phyloP scores from a whole-genome alignment of 2,329 filamentous ascomycete species.

The Sporothrix brasiliensis region DNA sequence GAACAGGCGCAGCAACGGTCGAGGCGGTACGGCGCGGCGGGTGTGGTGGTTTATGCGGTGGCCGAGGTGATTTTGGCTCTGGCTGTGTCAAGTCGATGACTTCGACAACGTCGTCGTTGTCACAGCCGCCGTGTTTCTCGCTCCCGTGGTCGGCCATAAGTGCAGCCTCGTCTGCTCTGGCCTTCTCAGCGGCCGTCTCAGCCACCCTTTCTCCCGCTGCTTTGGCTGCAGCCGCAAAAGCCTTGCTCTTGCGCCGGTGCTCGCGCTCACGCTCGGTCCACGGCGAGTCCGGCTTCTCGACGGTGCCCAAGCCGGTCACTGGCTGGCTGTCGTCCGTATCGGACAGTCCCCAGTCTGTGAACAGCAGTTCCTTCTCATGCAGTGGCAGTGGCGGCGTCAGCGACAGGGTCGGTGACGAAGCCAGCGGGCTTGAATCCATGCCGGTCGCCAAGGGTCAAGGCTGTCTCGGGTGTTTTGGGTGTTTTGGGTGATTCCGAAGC shows the following conservation, averaged over 20 bases:
- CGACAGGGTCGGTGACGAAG: slow-evolving; percentile 13
- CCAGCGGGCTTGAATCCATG: not conserved
- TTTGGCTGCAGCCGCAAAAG: slow-evolving; percentile 37
- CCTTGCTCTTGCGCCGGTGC: slow-evolving; percentile 42
- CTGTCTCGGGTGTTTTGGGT: not conserved
- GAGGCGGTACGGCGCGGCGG: slow-evolving; percentile 40
- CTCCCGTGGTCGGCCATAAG: not conserved
- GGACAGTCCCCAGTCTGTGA: slow-evolving; percentile 27
- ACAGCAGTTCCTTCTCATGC: slow-evolving; percentile 29
- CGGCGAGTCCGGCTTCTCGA: not conserved
- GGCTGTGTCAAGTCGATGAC: slow-evolving; percentile 21
- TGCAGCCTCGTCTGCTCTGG: not conserved
- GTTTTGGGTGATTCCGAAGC: not conserved
- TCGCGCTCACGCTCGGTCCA: slow-evolving; percentile 39
- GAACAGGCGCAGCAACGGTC: not conserved
- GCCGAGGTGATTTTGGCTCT: not conserved
- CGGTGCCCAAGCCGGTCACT: not conserved
- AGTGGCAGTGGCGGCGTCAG: slow-evolving; percentile 4
- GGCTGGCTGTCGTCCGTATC: slow-evolving; percentile 16
- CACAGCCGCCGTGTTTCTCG: not conserved
- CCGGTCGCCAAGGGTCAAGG: not conserved
- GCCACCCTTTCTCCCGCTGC: slow-evolving; percentile 4
- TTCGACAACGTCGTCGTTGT: not conserved
- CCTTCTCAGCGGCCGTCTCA: not conserved
- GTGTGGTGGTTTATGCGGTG: slow-evolving; percentile 26